A percentile compares a stretch with the other conserved stretches of the same genome.
Evolutionary conservation across 2,329 filamentous ascomycete species (phyloP).

Genomic region (Cladophialophora immunda): DNA sequence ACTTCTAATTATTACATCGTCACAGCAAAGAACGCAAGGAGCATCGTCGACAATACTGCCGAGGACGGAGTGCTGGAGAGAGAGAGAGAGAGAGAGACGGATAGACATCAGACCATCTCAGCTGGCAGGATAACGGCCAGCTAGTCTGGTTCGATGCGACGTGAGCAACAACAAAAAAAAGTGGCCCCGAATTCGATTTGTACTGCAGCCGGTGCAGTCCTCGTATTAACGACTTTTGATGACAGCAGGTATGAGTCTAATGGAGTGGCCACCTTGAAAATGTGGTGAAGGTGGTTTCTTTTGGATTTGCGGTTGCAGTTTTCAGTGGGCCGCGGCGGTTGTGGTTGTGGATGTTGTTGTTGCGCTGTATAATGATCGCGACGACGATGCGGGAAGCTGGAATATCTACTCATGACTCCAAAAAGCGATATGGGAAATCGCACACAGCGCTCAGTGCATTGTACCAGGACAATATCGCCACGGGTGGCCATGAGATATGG

Average conservation of each 20-base stretch:
- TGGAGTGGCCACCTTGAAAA: conserved; percentile 4
- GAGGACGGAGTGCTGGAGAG: not conserved
- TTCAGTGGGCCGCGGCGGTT: conserved; percentile 4
- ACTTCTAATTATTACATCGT: conserved; percentile 59
- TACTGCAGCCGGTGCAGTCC: conserved; percentile 11
- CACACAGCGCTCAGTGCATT: conserved; percentile 10
- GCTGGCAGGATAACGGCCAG: not conserved
- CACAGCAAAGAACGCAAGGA: not conserved
- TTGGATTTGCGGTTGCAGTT: conserved; percentile 11
- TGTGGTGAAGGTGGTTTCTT: not conserved
- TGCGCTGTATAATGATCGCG: conserved; percentile 1
- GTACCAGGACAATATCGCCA: conserved; percentile 6
- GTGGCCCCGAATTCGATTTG: conserved; percentile 8
- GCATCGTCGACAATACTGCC: not conserved
- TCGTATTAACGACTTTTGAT: conserved; percentile 10
- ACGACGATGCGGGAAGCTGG: conserved; percentile 4
- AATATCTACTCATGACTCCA: conserved; percentile 6
- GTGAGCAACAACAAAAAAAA: conserved; percentile 16
- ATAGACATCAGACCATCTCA: not conserved
- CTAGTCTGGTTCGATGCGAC: not conserved
- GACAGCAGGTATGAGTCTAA: not conserved
- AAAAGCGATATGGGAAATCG: conserved; percentile 9
- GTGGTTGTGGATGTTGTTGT: conserved; percentile 11
- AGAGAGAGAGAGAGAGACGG: not conserved
- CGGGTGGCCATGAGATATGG: not conserved